Conservation (phyloP, 352 stramenopile genomes). For the Pythium utonaiense region DNA sequence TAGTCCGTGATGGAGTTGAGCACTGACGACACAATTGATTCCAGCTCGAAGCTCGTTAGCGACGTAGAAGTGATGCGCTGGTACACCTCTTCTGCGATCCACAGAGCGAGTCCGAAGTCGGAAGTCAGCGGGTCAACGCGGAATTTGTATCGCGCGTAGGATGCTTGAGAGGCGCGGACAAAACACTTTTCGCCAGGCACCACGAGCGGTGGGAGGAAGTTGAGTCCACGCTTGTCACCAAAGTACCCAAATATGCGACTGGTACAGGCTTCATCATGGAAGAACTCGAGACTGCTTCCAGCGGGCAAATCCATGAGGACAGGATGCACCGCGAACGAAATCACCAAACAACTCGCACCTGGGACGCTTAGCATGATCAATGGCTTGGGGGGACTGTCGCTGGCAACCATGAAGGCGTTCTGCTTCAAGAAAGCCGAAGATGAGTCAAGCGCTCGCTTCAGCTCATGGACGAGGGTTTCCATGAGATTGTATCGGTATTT, state of each 20-base stretch:
- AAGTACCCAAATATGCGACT: conserved; percentile 73
- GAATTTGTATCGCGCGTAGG: conserved; percentile 80
- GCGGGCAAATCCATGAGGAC: conserved; percentile 77
- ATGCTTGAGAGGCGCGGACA: conserved; percentile 52
- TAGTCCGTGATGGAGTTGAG: conserved; percentile 51
- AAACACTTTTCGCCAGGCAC: conserved; percentile 62
- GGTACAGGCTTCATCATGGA: conserved; percentile 54
- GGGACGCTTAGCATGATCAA: conserved; percentile 58
- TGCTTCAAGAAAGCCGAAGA: conserved; percentile 44
- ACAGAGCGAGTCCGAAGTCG: conserved; percentile 71
- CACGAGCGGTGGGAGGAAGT: conserved; percentile 57
- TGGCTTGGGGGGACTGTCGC: conserved; percentile 61
- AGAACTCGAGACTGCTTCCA: conserved; percentile 70
- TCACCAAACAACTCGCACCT: conserved; percentile 56
- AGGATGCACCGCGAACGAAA: conserved; percentile 79
- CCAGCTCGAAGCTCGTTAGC: conserved; percentile 58
- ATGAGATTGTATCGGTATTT: conserved; percentile 67
- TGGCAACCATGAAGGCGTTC: conserved; percentile 58
- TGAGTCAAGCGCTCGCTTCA: conserved; percentile 48
- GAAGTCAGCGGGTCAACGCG: conserved; percentile 62
- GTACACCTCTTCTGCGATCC: conserved; percentile 67
- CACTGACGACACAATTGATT: conserved; percentile 49
- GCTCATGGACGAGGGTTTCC: conserved; percentile 50
- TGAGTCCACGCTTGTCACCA: conserved; percentile 65
- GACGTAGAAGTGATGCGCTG: conserved; percentile 46